phyloP scores from a whole-genome alignment of 2,329 filamentous ascomycete species.

The Camptophora hylomeconis region DNA sequence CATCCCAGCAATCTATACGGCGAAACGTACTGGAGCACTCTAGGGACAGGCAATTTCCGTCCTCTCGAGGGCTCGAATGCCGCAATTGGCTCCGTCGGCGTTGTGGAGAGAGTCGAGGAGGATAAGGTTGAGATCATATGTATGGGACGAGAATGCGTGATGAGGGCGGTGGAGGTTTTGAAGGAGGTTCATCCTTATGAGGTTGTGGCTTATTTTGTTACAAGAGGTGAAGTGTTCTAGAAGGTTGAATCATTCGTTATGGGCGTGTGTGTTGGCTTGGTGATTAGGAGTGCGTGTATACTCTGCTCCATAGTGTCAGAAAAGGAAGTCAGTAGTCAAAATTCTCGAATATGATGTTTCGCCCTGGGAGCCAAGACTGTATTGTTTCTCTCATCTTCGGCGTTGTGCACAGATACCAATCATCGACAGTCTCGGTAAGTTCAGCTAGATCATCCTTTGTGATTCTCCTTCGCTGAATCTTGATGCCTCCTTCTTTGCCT shows the following conservation, averaged over 20 bases:
- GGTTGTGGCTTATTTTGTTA: conserved; percentile 32
- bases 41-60: conserved; percentile 29
- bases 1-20: conserved; percentile 19
- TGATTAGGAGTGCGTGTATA: too few species aligned
- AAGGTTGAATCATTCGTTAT: not conserved
- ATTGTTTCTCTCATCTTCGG: conserved; percentile 36
- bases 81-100: conserved; percentile 26
- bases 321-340: conserved; percentile 41
- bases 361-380: conserved; percentile 41
- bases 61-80: conserved; percentile 27
- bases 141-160: conserved; percentile 25
- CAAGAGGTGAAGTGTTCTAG: conserved; percentile 24
- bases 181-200: conserved; percentile 33
- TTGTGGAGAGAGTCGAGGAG: conserved; percentile 28
- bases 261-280: too few species aligned
- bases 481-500: conserved; percentile 17
- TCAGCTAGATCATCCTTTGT: conserved; percentile 31
- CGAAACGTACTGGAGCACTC: conserved; percentile 27
- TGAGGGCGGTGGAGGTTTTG: conserved; percentile 27
- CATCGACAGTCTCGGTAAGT: conserved; percentile 22
- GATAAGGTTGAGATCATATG: conserved; percentile 32
- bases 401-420: conserved; percentile 50
- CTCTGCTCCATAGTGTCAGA: too few species aligned
- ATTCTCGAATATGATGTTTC: conserved; percentile 45
- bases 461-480: conserved; percentile 34